These are phyloP conservation scores for Paratinospora sagittata DNA, from an alignment of 164 flowering plant genomes.

Conservation along the genomic window DNA sequence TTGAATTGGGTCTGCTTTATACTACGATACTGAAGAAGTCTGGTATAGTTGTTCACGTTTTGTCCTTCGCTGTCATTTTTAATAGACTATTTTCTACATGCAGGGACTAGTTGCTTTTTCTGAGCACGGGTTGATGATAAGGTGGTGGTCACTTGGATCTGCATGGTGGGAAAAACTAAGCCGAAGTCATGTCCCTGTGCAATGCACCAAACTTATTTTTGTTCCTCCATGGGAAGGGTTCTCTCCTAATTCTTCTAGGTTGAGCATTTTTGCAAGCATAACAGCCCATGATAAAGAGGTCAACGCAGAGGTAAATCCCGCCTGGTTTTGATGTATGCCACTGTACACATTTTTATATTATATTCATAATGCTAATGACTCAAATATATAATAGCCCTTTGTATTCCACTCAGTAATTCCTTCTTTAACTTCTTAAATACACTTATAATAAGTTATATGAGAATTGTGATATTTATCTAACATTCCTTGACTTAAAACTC, in stretches of 20 bases:
- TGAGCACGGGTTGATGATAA: constrained; percentile 89
- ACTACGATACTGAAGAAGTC: not conserved
- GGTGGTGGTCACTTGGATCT: constrained; percentile 99
- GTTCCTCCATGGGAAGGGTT: constrained; percentile 98
- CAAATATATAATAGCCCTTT: too few relatives aligned
- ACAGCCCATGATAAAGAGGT: constrained; percentile 34
- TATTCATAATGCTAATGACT: not conserved
- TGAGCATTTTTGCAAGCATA: constrained; percentile 77
- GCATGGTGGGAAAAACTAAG: constrained; percentile 98
- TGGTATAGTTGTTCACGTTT: not conserved
- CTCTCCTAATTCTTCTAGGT: constrained; percentile 75
- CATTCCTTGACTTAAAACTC: too few relatives aligned
- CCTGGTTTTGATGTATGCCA: not conserved
- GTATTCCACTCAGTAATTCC: too few relatives aligned
- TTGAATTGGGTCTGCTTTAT: not conserved
- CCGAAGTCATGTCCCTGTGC: constrained; percentile 68
- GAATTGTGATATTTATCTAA: too few relatives aligned
- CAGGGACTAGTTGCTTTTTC: constrained; percentile 97
- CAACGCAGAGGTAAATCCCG: constrained; percentile 42
- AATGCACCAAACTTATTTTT: constrained; percentile 88
- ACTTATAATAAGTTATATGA: too few relatives aligned
- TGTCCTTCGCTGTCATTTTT: not conserved
- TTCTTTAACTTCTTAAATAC: too few relatives aligned
- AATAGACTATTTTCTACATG: constrained; percentile 11
- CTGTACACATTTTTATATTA: not conserved